These are phyloP conservation scores for Amaranthus hypochondriacus DNA, from an alignment of 148 eudicot species.

Conservation along the genomic window DNA sequence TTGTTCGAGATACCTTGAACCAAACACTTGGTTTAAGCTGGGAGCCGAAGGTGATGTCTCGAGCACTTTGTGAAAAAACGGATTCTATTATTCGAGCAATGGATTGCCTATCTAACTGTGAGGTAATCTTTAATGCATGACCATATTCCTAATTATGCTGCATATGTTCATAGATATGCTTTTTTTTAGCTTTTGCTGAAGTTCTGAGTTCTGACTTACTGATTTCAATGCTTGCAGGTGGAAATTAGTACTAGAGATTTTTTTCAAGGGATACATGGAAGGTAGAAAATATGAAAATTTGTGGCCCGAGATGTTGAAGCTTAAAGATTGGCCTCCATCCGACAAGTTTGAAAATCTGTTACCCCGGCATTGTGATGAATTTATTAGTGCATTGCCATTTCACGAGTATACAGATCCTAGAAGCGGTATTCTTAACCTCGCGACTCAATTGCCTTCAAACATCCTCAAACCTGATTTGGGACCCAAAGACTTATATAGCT, in stretches of 20 bases:
- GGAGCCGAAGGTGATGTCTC: constrained; percentile 94
- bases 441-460: constrained; percentile 56
- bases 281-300: constrained; percentile 64
- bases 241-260: constrained; percentile 57
- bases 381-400: constrained; percentile 69
- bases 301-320: constrained; percentile 98
- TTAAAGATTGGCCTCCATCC: constrained; percentile 97
- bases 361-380: constrained; percentile 88
- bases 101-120: constrained; percentile 78
- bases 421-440: constrained; percentile 73
- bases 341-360: constrained; percentile 76
- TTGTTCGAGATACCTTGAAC: constrained; percentile 59
- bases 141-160: neutral
- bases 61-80: constrained; percentile 60
- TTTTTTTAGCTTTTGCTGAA: too few relatives aligned
- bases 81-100: constrained; percentile 55
- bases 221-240: constrained; percentile 39
- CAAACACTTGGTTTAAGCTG: constrained; percentile 75
- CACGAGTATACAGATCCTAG: constrained; percentile 85
- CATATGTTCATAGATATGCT: too few relatives aligned
- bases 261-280: constrained; percentile 66
- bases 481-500: constrained; percentile 92
- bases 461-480: constrained; percentile 85
- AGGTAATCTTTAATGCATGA: constrained; percentile 40
- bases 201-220: neutral